Conservation (phyloP, 2,329 filamentous ascomycete species). For the Monascus ruber region DNA sequence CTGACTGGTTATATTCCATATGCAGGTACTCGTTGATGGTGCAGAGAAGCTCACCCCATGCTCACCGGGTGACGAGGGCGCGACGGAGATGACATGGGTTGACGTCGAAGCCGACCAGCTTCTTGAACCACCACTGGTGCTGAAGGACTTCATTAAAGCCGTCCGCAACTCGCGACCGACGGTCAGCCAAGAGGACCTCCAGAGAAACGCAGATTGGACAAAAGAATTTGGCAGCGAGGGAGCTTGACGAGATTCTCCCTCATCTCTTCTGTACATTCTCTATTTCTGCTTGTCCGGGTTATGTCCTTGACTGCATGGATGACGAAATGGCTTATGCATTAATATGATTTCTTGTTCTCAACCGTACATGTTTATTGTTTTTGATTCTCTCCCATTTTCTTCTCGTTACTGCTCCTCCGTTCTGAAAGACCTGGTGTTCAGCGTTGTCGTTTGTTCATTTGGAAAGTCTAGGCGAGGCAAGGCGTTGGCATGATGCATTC, state of each 20-base stretch:
- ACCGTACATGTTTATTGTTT: background rate
- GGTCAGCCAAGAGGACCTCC: slow-evolving; percentile 75
- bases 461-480: background rate
- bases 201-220: slow-evolving; percentile 83
- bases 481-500: slow-evolving; percentile 1
- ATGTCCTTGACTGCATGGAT: slow-evolving; percentile 1
- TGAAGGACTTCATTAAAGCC: slow-evolving; percentile 90
- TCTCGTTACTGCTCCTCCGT: slow-evolving; percentile 1
- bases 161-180: slow-evolving; percentile 82
- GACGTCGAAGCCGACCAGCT: slow-evolving; percentile 74
- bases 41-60: slow-evolving; percentile 61
- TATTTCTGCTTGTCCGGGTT: background rate
- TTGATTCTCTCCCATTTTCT: slow-evolving; percentile 4
- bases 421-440: slow-evolving; percentile 16
- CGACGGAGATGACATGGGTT: slow-evolving; percentile 88
- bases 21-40: slow-evolving; percentile 58
- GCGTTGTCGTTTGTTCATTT: slow-evolving; percentile 13
- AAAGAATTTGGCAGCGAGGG: slow-evolving; percentile 93
- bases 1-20: background rate
- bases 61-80: slow-evolving; percentile 77
- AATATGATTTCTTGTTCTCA: background rate
- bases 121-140: slow-evolving; percentile 70
- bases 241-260: slow-evolving; percentile 28
- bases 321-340: slow-evolving; percentile 2
- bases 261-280: background rate